Evolutionary conservation across 129 eudicot species (phyloP), one percentile per base, ranked within the genome.

Genomic region (Kitagawia praeruptora): DNA sequence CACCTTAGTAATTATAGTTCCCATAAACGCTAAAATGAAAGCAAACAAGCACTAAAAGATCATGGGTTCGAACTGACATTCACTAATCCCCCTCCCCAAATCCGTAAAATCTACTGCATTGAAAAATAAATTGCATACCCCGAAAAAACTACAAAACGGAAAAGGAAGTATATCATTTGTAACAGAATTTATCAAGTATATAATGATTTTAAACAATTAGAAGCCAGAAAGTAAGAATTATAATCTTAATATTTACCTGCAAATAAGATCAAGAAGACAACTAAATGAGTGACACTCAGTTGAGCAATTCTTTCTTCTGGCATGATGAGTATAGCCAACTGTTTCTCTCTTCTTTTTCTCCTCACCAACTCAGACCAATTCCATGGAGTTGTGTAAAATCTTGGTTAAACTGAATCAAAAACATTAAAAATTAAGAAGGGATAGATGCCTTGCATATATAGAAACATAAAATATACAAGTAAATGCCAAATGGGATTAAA

Each of bases 231-330:
- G 37, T 25, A 61, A 10, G 1, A 8, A 58, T n/a, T n/a, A 1
- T 21, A 6, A 21, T 34, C 19, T 25, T 51, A 76, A 19, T 23
- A 75, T 53, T 76, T 89, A 90, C 97, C 93, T 87, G 91, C 72
- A 75, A 83, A 72, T 51, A 90, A 81, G 83, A 90, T 75, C 71
- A 92, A 81, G 84, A 88, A 3, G 81, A 92, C n/a, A 76, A 90
- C 37, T 16, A 81, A 87, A 51, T 77, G 51, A 40, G 77, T 74
- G 21, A 40, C 71, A 47, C 70, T 25, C 39, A 38, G 79, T 53
- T 54, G 79, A 63, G 77, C 74, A 75, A 73, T 39, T 44, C 84
- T 78, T 40, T 78, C 80, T 78, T 91, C 85, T 18, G 91, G 67
- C 97, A 92, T 92, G 87, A 76, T 84, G 77, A 78, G 25, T 19